Evolutionary conservation across 768 basidiomycete genomes (phyloP), one percentile per base, ranked within the genome.

Genomic region (Suillus cothurnatus): DNA sequence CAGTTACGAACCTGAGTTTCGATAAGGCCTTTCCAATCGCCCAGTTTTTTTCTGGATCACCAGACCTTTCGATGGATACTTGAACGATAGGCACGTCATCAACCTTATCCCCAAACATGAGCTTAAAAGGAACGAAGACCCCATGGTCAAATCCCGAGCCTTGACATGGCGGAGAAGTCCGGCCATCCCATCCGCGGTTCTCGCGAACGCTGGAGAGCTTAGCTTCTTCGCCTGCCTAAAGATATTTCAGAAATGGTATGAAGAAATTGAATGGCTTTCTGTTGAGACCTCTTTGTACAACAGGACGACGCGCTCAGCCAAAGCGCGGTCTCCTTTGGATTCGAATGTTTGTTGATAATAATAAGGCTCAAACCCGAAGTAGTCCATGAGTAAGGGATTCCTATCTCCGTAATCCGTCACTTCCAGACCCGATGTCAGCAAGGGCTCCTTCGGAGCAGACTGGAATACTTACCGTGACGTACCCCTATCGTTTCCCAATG

Each of bases 351-450:
- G 72, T 65, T 85, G 55, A 71, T 93, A 93, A 12, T 88, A 66
- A 59, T 82, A 78, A 9, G 79, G 78, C 36, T 81, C 80, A 71
- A 94, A 94, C 4, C 87, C 87, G 71, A 84, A 92, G 72, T 91
- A 93, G 71, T 93, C 92, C 81, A 86, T 86, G 47, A 92, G 72
- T 21, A 93, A 77, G 4, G 92, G 91, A 68, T 93, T 92, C 69
- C 88, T 85, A 65, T 88, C 86, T 5, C 88, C 89, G 67, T 93
- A 93, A 72, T 94, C 89, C 41, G 90, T 87, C 28, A 93, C 91
- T 91, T 67, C 23, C 39, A 63, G 26, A 34, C 50, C 49, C 38
- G 11, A 26, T 49, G n/a, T 53, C 15, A 61, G 31, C 23, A 50
- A 56, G n/a, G 61, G 12, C 8, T n/a, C 12, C 21, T n/a, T 15